These are phyloP conservation scores for Metschnikowia borealis DNA, from an alignment of 805 yeast genomes.

Conservation along the genomic window DNA sequence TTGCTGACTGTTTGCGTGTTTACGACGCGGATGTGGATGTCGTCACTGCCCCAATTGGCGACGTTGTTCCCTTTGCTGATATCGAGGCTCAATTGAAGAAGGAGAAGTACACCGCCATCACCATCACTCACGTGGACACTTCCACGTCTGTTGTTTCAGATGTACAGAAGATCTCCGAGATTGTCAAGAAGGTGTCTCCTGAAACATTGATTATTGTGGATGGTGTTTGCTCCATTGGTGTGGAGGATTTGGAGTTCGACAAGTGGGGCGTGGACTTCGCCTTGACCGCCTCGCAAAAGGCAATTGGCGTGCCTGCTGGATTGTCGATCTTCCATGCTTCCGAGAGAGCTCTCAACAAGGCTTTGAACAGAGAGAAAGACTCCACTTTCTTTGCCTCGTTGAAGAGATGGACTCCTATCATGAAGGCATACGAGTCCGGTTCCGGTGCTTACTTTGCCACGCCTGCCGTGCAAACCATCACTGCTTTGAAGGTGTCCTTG, in stretches of 20 bases:
- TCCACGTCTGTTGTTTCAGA: constrained; percentile 89
- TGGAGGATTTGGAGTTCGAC: constrained; percentile 81
- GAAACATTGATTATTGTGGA: constrained; percentile 82
- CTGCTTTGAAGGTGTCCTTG: constrained; percentile 74
- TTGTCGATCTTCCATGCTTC: constrained; percentile 74
- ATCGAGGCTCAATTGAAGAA: constrained; percentile 53
- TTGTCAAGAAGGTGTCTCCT: constrained; percentile 67
- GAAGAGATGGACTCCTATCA: constrained; percentile 82
- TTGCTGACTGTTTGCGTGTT: constrained; percentile 68
- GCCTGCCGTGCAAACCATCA: constrained; percentile 85
- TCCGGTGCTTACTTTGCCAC: constrained; percentile 89
- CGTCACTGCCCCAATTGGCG: constrained; percentile 71
- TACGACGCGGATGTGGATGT: constrained; percentile 78
- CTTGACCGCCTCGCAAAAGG: constrained; percentile 92
- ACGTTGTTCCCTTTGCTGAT: constrained; percentile 51
- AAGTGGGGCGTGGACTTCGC: constrained; percentile 87
- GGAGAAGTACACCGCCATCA: constrained; percentile 60
- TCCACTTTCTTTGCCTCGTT: constrained; percentile 65
- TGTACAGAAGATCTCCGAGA: constrained; percentile 55
- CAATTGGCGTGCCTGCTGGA: constrained; percentile 93
- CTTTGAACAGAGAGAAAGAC: constrained; percentile 45
- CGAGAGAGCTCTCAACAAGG: constrained; percentile 65
- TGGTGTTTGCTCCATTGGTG: constrained; percentile 93
- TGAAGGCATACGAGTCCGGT: constrained; percentile 81
- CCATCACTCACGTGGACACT: constrained; percentile 94